A percentile compares a stretch with the other conserved stretches of the same genome.
Conservation (phyloP, 352 stramenopile genomes). For the Phytophthora colocasiae region DNA sequence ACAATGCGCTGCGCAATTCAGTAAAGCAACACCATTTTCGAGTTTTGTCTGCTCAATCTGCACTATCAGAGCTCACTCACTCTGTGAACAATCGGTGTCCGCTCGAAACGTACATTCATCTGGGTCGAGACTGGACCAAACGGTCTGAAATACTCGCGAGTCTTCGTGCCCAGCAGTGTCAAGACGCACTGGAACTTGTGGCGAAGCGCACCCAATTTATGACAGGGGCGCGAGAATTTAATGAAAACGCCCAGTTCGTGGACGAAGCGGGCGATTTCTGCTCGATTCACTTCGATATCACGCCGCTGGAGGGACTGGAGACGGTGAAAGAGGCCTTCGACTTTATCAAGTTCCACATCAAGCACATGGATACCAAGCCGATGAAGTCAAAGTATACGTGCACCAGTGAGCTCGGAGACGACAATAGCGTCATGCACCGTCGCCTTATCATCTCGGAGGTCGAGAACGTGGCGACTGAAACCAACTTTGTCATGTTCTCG, state of each 20-base stretch:
- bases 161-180: constrained; percentile 49
- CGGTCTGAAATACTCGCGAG: constrained; percentile 37
- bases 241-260: constrained; percentile 52
- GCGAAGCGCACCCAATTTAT: constrained; percentile 56
- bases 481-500: constrained; percentile 53
- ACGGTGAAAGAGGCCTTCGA: constrained; percentile 46
- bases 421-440: constrained; percentile 45
- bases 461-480: constrained; percentile 42
- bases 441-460: constrained; percentile 47
- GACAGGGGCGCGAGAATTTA: constrained; percentile 40
- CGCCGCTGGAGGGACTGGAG: constrained; percentile 34
- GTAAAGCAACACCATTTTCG: constrained; percentile 43
- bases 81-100: constrained; percentile 38
- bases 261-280: constrained; percentile 51
- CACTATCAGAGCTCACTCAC: constrained; percentile 43
- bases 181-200: constrained; percentile 45
- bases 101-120: constrained; percentile 53
- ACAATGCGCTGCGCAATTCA: constrained; percentile 41
- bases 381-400: constrained; percentile 40
- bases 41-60: constrained; percentile 43
- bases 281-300: constrained; percentile 50
- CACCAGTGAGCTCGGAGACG: constrained; percentile 30
- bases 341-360: constrained; percentile 51
- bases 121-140: constrained; percentile 37
- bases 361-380: constrained; percentile 44